Conservation (phyloP, 176 grass and related monocot genomes). For the Neostapfia colusana region DNA sequence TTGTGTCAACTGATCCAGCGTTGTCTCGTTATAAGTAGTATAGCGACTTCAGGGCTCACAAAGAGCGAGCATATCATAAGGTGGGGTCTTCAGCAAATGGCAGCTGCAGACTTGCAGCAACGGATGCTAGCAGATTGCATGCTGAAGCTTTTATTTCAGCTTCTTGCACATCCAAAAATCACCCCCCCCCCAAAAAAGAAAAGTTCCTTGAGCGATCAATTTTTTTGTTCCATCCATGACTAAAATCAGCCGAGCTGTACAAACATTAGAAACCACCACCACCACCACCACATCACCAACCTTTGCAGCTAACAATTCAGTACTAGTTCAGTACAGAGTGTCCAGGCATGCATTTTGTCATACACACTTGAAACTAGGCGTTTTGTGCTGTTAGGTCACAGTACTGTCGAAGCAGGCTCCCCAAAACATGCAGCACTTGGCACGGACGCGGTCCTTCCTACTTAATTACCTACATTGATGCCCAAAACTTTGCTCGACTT, state of each 20-base stretch:
- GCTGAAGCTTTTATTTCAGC: too few relatives aligned
- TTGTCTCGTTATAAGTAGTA: conserved; percentile 17
- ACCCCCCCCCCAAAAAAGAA: neutral
- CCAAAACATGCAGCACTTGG: conserved; percentile 24
- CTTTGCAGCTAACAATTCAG: conserved; percentile 44
- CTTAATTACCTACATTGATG: conserved; percentile 17
- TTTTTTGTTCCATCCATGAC: neutral
- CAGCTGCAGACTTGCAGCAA: too few relatives aligned
- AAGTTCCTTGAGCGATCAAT: neutral
- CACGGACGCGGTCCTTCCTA: conserved; percentile 39
- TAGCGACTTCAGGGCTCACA: conserved; percentile 1
- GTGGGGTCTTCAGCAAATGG: neutral
- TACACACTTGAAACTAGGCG: conserved; percentile 22
- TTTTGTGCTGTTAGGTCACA: conserved; percentile 28
- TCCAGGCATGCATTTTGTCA: conserved; percentile 27
- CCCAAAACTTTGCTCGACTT: neutral
- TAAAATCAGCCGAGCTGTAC: conserved; percentile 38
- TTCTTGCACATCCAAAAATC: too few relatives aligned
- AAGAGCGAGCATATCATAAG: neutral
- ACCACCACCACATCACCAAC: conserved; percentile 44
- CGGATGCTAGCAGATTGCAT: too few relatives aligned
- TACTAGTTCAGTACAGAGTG: conserved; percentile 4
- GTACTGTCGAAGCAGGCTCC: conserved; percentile 20
- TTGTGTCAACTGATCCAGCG: conserved; percentile 20
- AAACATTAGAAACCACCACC: conserved; percentile 18